Base-by-base conservation (phyloP, 2,329 filamentous ascomycete species). In the Ophiobolus disseminans region DNA sequence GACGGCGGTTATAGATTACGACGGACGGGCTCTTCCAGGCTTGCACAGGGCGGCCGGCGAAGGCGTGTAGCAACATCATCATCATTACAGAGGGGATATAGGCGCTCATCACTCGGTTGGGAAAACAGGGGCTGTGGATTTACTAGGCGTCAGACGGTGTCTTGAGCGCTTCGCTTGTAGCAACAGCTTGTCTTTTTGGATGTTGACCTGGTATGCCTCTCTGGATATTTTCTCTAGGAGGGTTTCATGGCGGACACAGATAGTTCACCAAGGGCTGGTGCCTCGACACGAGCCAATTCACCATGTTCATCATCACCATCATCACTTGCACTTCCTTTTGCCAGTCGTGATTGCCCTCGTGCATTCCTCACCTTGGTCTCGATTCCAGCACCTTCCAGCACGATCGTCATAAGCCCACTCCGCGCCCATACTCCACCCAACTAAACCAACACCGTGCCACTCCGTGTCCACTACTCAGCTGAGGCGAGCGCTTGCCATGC, bases 231-330 rank as follows among this genome's bases (percentile, higher is more conserved):
- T 16, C 50, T 55, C 49, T 36, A 45, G 25, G 51, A 36, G 43
- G 37, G 26, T 30, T 56, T 48, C 50, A 50, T 60, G 63, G 60
- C 58, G 53, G 60, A 61, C 57, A 62, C n/a, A 61, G 57, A 60
- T 53, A 55, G 57, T 55, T 59, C 61, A 69, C 65, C 65, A 69
- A 69, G 65, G 60, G 65, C 65, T 69, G 65, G 65, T 66, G 64
- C 55, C 58, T 61, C n/a, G 11, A 16, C 20, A 38, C 19, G 19
- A 22, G 13, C n/a, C 21, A 22, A 22, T 14, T 36, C 56, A 61
- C 57, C 58, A 62, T 42, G 50, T 38, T 59, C 42, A 55, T 35
- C 42, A 32, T 14, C 30, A 32, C 30, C 30, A 32, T 7, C 5
- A 37, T 32, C 16, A 11, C 20, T 45, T 44, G 16, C 22, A 21